Evolutionary conservation across 805 yeast species (phyloP), one percentile per base, ranked within the genome.

Genomic region (Kuraishia ogatae): DNA sequence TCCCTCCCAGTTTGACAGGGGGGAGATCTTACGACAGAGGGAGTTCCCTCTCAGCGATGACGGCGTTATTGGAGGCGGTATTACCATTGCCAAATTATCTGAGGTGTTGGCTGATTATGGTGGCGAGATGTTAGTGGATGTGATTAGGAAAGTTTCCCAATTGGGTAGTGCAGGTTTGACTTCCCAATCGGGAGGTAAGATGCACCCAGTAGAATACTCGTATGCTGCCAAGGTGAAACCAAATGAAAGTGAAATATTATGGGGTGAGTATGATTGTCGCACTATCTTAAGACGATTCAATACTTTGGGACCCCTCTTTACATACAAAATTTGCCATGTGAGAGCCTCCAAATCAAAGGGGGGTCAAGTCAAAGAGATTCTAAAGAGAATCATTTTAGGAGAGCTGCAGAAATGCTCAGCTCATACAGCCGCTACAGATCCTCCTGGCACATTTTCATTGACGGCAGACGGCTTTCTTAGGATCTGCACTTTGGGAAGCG

Each of bases 1-100:
- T 64, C 97, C 97, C 0, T 77, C 86, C 0, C 78, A 83, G 64
- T 94, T 94, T 63, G 99, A 94, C 62, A 74, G 72, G 39, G 99
- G 99, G 1, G 72, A 76, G 1, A 79, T 93, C 0, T 65, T 94
- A 1, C 67, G 74, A 19, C 96, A 87, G 59, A 76, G 87, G 1
- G 64, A 63, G 1, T 73, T 73, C 24, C 60, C 64, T 0, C 73
- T 89, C 1, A 54, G 53, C 0, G 65, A 64, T 2, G 59, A 66
- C n/a, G n/a, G n/a, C n/a, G n/a, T n/a, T n/a, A n/a, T n/a, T n/a
- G n/a, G n/a, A n/a, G n/a, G n/a, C n/a, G n/a, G n/a, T 10, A 88
- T 83, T 35, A 80, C 82, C 11, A 68, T 76, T 49, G 56, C 51
- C 0, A 58, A 78, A 0, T 66, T 92, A 21, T 72, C 78, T 50